These are phyloP conservation scores for Metarhizium album DNA, from an alignment of 2,329 filamentous ascomycete species.

Conservation along the genomic window DNA sequence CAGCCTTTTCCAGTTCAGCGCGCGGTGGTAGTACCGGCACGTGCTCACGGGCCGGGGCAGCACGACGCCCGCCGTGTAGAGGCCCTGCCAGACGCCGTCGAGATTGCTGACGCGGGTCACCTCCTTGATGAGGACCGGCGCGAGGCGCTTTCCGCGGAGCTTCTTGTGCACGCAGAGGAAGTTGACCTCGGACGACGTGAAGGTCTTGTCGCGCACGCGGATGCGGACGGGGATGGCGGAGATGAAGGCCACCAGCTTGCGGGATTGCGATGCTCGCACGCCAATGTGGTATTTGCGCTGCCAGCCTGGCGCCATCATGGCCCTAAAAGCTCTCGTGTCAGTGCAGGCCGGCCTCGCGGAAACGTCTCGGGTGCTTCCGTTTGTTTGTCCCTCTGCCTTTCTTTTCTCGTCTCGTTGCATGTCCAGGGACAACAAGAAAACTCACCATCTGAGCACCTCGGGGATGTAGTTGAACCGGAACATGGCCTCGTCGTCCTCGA, in stretches of 20 bases:
- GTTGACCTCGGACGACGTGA: slow-evolving; percentile 88
- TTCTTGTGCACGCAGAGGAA: slow-evolving; percentile 99
- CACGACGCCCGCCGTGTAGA: slow-evolving; percentile 89
- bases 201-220: slow-evolving; percentile 62
- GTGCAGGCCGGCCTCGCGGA: too few relatives aligned
- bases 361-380: too few relatives aligned
- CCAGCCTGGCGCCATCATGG: slow-evolving; percentile 91
- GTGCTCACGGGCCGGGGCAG: slow-evolving; percentile 87
- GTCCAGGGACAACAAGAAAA: too few relatives aligned
- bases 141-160: slow-evolving; percentile 80
- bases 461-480: slow-evolving; percentile 95
- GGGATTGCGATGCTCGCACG: slow-evolving; percentile 71
- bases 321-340: slow-evolving; percentile 41
- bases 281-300: slow-evolving; percentile 90
- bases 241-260: slow-evolving; percentile 90
- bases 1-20: slow-evolving; percentile 91
- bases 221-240: slow-evolving; percentile 82
- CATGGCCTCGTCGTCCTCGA: slow-evolving; percentile 93
- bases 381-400: too few relatives aligned
- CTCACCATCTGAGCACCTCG: slow-evolving; percentile 79
- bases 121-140: slow-evolving; percentile 94
- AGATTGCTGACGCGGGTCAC: slow-evolving; percentile 88
- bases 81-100: slow-evolving; percentile 80
- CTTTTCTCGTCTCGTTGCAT: too few relatives aligned
- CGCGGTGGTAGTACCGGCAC: slow-evolving; percentile 89